Evolutionary conservation across 2,329 filamentous ascomycete genomes (phyloP), one percentile per base, ranked within the genome.

Genomic region (Fusarium pseudoanthophilum): DNA sequence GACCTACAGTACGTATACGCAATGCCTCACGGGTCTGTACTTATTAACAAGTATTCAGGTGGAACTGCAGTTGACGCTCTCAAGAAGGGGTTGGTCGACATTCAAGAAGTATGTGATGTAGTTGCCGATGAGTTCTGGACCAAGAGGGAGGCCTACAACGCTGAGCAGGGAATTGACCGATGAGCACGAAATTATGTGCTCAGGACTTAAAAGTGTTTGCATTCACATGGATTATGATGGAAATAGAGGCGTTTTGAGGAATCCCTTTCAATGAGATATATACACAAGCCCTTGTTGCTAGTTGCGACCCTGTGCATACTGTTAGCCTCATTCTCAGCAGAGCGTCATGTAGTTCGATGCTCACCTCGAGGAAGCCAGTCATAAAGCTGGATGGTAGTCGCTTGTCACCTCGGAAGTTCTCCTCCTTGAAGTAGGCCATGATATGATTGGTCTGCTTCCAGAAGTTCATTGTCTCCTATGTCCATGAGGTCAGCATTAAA

Each of bases 361-460:
- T 82, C 85, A 95, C 96, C 93, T 98, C 94, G 79, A 99, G 87
- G 87, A 99, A 99, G 56, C 94, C 94, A 78, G 91, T 89, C 86
- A 99, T 97, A 86, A 99, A 99, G 86, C 90, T 96, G 79, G 90
- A 90, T 43, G 95, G 95, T 84, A 98, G 85, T 82, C 90, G 91
- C 78, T 94, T 82, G 87, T 92, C 83, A 90, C 94, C 87, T 91
- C 94, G 85, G 81, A 90, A 89, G 83, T 88, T 89, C 83, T 98
- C 95, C 78, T 91, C 89, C 81, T 95, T 91, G 89, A 98, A 99
- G 85, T 97, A 99, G 79, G 96, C 95, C 89, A 99, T 94, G 77
- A 99, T 89, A 83, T 99, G 96, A 73, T 93, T 93, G 71, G 95
- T 88, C 85, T 99, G 96, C 85, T 98, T 97, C 96, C 96, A 99